Evolutionary conservation across 331 rosid species (phyloP), one percentile per base, ranked within the genome.

Genomic region (Dryas integrifolia): DNA sequence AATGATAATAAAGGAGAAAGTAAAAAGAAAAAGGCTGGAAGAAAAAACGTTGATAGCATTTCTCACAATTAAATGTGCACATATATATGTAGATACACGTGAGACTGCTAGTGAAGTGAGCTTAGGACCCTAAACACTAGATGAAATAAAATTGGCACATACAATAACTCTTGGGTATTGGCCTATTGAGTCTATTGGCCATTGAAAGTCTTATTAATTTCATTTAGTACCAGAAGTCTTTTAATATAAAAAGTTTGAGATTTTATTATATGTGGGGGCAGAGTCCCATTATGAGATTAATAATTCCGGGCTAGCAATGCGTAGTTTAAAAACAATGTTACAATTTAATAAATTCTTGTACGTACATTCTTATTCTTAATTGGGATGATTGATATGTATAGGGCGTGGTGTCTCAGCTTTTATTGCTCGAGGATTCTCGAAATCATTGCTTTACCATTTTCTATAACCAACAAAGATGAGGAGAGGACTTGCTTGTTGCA

Each of bases 401-500:
- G 60, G 46, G 38, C 38, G n/a, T 3, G 16, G 45, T 70, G 64
- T 12, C 56, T 70, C 52, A 44, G 55, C 18, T 44, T 16, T 70
- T n/a, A 21, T 21, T 63, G 61, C 52, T 41, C 5, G 35, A 52
- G 52, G 6, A 59, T 35, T 26, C 49, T 51, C n/a, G 12, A 14
- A 7, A 60, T 46, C 44, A 49, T n/a, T 38, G 35, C n/a, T 6
- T 9, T 7, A 7, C 10, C 11, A 1, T 12, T 47, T 58, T 15
- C 1, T 15, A 51, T 2, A 48, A 30, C 6, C 76, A 80, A 69
- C 79, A 80, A 82, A 16, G 67, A 84, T 93, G 94, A 85, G 85
- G 65, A 81, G 84, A 79, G 83, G 95, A 53, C 82, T 93, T 45
- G 87, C 83, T 70, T 94, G 98, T 85, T 94, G 98, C 85, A 69